phyloP scores from a whole-genome alignment of 2,329 filamentous ascomycete genomes.

The Fusarium sp. region DNA sequence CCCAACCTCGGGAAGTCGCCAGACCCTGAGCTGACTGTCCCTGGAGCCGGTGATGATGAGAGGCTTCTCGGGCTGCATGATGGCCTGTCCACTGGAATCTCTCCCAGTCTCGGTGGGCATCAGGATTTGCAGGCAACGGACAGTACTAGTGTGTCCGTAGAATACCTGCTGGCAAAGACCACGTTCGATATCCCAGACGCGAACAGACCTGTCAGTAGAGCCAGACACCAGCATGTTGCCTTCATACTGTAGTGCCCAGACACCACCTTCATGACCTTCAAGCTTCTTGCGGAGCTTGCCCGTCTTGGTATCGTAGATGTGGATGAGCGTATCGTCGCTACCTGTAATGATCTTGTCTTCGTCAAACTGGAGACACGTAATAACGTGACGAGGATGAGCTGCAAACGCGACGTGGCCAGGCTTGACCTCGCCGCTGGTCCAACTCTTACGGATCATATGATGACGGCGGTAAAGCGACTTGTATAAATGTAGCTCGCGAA shows the following conservation, averaged over 20 bases:
- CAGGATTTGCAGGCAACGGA: constrained; percentile 92
- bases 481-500: constrained; percentile 89
- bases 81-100: constrained; percentile 72
- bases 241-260: constrained; percentile 97
- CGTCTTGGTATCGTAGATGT: constrained; percentile 97
- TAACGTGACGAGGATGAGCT: constrained; percentile 95
- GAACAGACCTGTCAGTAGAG: constrained; percentile 94
- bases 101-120: constrained; percentile 83
- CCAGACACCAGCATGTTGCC: constrained; percentile 95
- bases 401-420: constrained; percentile 93
- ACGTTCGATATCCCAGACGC: constrained; percentile 98
- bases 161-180: constrained; percentile 95
- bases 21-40: constrained; percentile 92
- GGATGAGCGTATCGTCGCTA: constrained; percentile 96
- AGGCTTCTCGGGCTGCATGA: constrained; percentile 93
- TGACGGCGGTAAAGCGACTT: constrained; percentile 96
- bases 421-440: constrained; percentile 86
- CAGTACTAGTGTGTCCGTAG: constrained; percentile 96
- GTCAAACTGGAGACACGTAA: constrained; percentile 97
- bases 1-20: constrained; percentile 85
- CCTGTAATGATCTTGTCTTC: constrained; percentile 98
- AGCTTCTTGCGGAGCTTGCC: constrained; percentile 84
- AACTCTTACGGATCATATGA: constrained; percentile 87
- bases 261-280: constrained; percentile 93
- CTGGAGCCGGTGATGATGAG: constrained; percentile 97